Evolutionary conservation across 441 rosid species (phyloP), one percentile per base, ranked within the genome.

Genomic region (Gossypium davidsonii): DNA sequence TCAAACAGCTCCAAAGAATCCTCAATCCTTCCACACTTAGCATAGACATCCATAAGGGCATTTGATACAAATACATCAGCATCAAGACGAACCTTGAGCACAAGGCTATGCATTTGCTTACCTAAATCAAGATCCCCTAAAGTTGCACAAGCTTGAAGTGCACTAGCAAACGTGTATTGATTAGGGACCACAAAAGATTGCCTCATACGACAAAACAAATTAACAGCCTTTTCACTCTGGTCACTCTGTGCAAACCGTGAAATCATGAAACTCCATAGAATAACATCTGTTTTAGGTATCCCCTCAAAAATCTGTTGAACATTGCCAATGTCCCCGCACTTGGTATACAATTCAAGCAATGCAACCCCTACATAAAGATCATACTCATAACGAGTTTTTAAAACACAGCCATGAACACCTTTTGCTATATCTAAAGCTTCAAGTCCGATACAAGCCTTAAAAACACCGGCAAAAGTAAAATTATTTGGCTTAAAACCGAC

Each of bases 261-360:
- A 78, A 93, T 89, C 97, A 95, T 88, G 78, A 91, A 91, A 79
- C 97, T 95, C 97, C 99, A 95, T 52, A 89, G 88, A 73, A 91
- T 77, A 64, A 90, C 96, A 81, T 95, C 87, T 48, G 73, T 73
- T 71, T 86, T 89, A 25, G 92, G 93, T 76, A 95, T 83, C 83
- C 88, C 91, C 62, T 86, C 86, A 73, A 95, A 95, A 34, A 89
- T 83, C 71, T 15, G 74, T 7, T 77, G 72, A 68, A 88, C 90
- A 80, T 74, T 75, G 62, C 70, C 58, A 79, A 82, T 74, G 63
- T 87, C 78, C 49, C 87, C 88, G 18, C 74, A 80, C n/a, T 82
- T 80, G 8, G 85, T 74, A 79, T 90, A 93, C 53, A 95, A 76
- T 61, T 95, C 95, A 79, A 92, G 97, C 83, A 95, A 84, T 31